Conservation (phyloP, 768 basidiomycete genomes). For the Mycena polygramma region DNA sequence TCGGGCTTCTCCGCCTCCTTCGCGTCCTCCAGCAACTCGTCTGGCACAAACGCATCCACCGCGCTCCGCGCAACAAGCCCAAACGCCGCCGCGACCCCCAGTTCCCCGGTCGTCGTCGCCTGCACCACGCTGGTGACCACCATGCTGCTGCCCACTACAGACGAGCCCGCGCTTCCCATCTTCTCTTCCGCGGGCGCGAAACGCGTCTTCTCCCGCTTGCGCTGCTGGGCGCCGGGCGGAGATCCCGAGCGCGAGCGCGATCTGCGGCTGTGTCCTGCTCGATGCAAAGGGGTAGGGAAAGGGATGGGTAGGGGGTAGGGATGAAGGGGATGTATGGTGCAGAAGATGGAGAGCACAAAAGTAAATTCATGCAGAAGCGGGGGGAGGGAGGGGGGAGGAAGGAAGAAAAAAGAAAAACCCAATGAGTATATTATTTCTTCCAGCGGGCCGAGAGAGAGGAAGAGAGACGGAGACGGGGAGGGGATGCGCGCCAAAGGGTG, state of each 20-base stretch:
- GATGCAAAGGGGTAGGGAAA: conserved; percentile 16
- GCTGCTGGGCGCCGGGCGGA: conserved; percentile 28
- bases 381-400: background rate
- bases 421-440: conserved; percentile 38
- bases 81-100: conserved; percentile 5
- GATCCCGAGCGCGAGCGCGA: conserved; percentile 35
- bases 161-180: background rate
- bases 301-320: conserved; percentile 1
- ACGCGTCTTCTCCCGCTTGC: conserved; percentile 33
- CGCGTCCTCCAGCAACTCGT: conserved; percentile 34
- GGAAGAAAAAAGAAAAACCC: conserved; percentile 28
- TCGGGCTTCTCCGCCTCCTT: conserved; percentile 18
- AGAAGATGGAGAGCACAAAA: conserved; percentile 3
- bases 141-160: background rate
- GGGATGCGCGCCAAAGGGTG: conserved; percentile 6
- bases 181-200: conserved; percentile 26
- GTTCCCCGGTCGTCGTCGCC: too few species aligned
- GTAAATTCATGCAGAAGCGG: conserved; percentile 2
- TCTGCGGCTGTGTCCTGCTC: conserved; percentile 28
- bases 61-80: conserved; percentile 2
- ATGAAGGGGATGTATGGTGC: background rate
- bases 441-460: conserved; percentile 32
- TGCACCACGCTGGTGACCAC: too few species aligned
- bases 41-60: conserved; percentile 32
- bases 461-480: conserved; percentile 23